These are phyloP conservation scores for Pugionium dolabratum DNA, from an alignment of 345 rosid species.

Conservation along the genomic window DNA sequence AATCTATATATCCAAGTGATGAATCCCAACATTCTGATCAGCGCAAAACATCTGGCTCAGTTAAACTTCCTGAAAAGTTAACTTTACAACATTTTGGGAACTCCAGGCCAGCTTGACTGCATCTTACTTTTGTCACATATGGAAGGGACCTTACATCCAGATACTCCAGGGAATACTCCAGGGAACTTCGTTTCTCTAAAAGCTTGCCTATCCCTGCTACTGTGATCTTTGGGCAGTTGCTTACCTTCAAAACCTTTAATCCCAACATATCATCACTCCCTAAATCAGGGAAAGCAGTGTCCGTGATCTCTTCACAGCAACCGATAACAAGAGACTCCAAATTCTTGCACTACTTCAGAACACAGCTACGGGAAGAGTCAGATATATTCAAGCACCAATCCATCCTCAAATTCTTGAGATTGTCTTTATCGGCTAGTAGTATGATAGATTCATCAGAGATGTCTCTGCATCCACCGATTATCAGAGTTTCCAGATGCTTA, in stretches of 20 bases:
- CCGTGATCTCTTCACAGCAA: conserved; percentile 87
- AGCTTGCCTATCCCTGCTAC: conserved; percentile 66
- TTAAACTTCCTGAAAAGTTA: conserved; percentile 67
- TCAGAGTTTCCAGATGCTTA: conserved; percentile 65
- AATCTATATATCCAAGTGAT: background rate
- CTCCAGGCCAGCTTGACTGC: conserved; percentile 74
- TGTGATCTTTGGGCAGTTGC: conserved; percentile 74
- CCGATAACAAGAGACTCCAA: conserved; percentile 87
- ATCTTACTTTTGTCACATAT: conserved; percentile 62
- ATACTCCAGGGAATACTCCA: too few species aligned
- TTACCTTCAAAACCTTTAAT: conserved; percentile 72
- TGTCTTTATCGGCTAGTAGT: conserved; percentile 53
- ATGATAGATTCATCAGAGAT: conserved; percentile 63
- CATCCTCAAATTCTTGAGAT: conserved; percentile 81
- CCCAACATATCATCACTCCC: conserved; percentile 44
- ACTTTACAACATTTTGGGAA: conserved; percentile 80
- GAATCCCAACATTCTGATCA: conserved; percentile 30
- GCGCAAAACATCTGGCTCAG: conserved; percentile 60
- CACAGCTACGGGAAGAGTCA: conserved; percentile 63
- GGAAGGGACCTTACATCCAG: conserved; percentile 90
- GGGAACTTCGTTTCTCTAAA: conserved; percentile 59
- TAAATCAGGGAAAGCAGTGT: conserved; percentile 57
- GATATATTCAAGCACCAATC: conserved; percentile 88
- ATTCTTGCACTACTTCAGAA: conserved; percentile 64
- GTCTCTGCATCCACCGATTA: conserved; percentile 80